Evolutionary conservation across 495 filamentous ascomycete species (phyloP).

Genomic region (Aspergillus diversus): DNA sequence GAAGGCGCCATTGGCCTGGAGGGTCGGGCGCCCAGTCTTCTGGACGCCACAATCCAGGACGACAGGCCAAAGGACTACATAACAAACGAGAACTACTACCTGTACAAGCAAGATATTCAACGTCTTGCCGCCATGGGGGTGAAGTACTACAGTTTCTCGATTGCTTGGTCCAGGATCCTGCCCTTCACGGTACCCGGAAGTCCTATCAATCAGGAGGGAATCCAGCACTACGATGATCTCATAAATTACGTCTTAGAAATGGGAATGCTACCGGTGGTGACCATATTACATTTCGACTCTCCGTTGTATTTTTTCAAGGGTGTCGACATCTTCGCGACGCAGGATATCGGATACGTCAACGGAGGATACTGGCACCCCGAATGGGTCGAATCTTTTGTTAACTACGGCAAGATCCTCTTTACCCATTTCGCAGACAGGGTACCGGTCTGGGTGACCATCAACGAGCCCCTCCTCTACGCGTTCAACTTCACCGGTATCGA

Average conservation of each 20-base stretch:
- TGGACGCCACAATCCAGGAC: conserved; percentile 30
- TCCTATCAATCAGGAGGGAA: conserved; percentile 46
- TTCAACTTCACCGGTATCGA: conserved; percentile 37
- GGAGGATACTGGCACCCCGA: conserved; percentile 10
- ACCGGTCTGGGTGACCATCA: conserved; percentile 51
- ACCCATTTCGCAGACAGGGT: conserved; percentile 48
- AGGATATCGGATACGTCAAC: conserved; percentile 7
- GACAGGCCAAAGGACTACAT: conserved; percentile 31
- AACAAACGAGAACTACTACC: conserved; percentile 52
- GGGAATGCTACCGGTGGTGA: conserved; percentile 48
- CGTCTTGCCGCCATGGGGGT: conserved; percentile 52
- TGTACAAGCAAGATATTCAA: conserved; percentile 57
- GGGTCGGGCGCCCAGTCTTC: conserved; percentile 42
- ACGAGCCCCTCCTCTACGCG: conserved; percentile 40
- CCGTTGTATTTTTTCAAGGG: conserved; percentile 34
- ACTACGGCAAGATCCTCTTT: conserved; percentile 45
- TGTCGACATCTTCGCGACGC: conserved; percentile 33
- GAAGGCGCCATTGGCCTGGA: conserved; percentile 51
- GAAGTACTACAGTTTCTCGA: conserved; percentile 51
- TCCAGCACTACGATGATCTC: conserved; percentile 52
- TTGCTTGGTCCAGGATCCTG: conserved; percentile 50
- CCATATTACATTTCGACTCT: conserved; percentile 47
- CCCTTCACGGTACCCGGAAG: conserved; percentile 47
- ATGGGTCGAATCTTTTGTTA: conserved; percentile 35
- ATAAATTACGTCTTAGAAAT: conserved; percentile 45